phyloP scores from a whole-genome alignment of 2,329 filamentous ascomycete species.

The Diaporthe sp. region DNA sequence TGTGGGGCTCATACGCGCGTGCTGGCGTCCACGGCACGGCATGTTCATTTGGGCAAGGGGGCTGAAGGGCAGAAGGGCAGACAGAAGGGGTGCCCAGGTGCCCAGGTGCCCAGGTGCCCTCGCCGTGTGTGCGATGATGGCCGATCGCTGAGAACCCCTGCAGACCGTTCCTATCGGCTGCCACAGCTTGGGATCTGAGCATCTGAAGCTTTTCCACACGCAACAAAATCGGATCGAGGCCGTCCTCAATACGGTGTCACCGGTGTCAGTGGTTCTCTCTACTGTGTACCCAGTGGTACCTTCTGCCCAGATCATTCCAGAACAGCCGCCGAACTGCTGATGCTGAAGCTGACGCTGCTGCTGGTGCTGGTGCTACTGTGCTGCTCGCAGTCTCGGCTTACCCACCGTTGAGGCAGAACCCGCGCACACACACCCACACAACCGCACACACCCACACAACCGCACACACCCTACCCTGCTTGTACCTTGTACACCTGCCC shows the following conservation, averaged over 20 bases:
- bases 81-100: no score
- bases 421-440: neutral
- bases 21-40: neutral
- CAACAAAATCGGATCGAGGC: conserved; percentile 15
- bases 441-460: neutral
- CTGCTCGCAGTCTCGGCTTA: neutral
- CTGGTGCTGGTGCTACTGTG: neutral
- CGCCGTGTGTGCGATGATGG: neutral
- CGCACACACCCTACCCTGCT: neutral
- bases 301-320: conserved; percentile 9
- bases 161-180: neutral
- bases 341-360: neutral
- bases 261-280: neutral
- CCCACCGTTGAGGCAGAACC: neutral
- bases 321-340: neutral
- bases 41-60: neutral
- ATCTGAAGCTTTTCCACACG: conserved; percentile 1
- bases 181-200: conserved; percentile 13
- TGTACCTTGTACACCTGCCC: neutral
- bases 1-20: neutral
- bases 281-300: no score
- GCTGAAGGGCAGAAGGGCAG: no score
- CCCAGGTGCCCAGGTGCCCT: neutral
- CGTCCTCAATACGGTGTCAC: neutral
- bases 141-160: conserved; percentile 6